Evolutionary conservation across 306 rosid genomes (phyloP), one percentile per base, ranked within the genome.

Genomic region (Prunus persica): DNA sequence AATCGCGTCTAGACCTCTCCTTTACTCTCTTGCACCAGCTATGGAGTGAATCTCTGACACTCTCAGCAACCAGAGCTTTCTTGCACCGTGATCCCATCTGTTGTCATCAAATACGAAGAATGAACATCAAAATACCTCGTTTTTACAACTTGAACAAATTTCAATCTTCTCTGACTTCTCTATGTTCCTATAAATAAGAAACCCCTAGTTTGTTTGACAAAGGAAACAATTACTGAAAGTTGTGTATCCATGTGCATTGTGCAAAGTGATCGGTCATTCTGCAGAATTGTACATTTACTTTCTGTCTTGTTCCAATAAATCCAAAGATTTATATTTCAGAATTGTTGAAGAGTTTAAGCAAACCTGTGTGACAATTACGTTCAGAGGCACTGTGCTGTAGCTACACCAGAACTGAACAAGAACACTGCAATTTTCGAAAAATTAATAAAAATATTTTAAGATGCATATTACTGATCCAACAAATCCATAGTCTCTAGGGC

Each of bases 1-100:
- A 82, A 15, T 90, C 97, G 55, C 85, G 91, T 82, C 82, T 95
- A 8, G 97, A 88, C 81, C 83, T 95, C 60, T 87, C 93, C 84
- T 90, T 94, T 8, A 89, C 99, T 79, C 99, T 90, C 81, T 95
- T 95, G 79, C 99, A 92, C 99, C 99, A 92, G 74, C 97, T 92
- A 69, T 95, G 97, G 79, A 95, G 88, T 12, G 96, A 92, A 18
- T 95, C 97, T 75, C 99, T 80, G 0, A 95, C 99, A 69, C 97
- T 92, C 77, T 92, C 99, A 1, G 97, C 22, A 49, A 95, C 97
- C 54, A 95, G 54, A 0, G 99, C 91, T 87, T 95, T 95, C 87
- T 89, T 89, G 46, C 86, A 87, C 75, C 74, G 83, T 5, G 96
- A 95, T 82, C 99, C 97, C 99, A 95, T 95, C 97, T 95, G 89